phyloP scores from a whole-genome alignment of 1,139 yeast species.

The Geotrichum histeridarum region DNA sequence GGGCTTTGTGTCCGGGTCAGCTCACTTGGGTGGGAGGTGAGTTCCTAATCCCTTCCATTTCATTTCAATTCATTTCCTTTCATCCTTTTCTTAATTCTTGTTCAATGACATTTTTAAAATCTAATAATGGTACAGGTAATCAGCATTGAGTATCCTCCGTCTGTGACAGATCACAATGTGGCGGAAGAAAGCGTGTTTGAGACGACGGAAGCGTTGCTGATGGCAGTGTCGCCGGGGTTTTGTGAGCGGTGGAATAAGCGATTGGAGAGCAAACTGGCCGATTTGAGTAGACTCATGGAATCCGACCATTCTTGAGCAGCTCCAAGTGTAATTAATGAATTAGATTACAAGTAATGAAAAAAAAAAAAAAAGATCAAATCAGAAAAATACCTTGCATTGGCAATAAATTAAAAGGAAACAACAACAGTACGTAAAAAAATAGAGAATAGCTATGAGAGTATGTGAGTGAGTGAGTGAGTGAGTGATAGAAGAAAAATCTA shows the following conservation, averaged over 20 bases:
- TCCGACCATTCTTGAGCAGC: too few relatives aligned
- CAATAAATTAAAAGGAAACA: neutral
- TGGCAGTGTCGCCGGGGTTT: conserved; percentile 40
- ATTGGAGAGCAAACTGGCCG: conserved; percentile 31
- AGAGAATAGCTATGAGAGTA: neutral
- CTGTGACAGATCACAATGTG: neutral
- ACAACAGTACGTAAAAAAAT: neutral
- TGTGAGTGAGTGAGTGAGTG: too few relatives aligned
- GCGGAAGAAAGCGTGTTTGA: conserved; percentile 29
- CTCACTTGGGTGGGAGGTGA: conserved; percentile 4
- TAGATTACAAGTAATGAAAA: neutral
- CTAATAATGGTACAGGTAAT: neutral
- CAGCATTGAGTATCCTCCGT: neutral
- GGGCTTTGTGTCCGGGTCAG: neutral
- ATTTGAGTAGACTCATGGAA: conserved; percentile 2
- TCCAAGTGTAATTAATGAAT: too few relatives aligned
- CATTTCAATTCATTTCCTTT: neutral
- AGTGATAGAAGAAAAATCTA: neutral
- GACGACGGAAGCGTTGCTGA: conserved; percentile 46
- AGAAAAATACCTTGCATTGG: neutral
- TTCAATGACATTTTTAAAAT: neutral
- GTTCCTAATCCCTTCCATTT: neutral
- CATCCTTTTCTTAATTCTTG: neutral
- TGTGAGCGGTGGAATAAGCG: conserved; percentile 35
- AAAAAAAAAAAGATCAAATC: neutral